Evolutionary conservation across 2,329 filamentous ascomycete genomes (phyloP).

Genomic region (Alternaria brassicicola): DNA sequence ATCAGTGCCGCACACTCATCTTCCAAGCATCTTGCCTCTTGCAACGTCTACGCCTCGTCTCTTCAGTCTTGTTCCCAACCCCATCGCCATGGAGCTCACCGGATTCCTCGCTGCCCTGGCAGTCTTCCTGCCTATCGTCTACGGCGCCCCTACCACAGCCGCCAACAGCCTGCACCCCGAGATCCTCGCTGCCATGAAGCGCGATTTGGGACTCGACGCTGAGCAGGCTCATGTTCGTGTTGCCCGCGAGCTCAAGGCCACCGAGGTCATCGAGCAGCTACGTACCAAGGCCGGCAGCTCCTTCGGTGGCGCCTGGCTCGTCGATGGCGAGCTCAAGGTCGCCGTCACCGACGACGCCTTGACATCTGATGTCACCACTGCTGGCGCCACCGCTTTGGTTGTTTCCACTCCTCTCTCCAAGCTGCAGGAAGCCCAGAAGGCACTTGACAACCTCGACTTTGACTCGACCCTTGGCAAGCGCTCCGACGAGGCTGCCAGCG

Average conservation of each 20-base stretch:
- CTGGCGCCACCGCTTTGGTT: constrained; percentile 46
- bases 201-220: constrained; percentile 51
- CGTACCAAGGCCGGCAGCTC: constrained; percentile 40
- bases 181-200: constrained; percentile 54
- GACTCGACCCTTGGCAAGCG: constrained; percentile 27
- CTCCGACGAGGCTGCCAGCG: constrained; percentile 27
- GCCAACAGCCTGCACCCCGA: constrained; percentile 49
- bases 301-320: constrained; percentile 51
- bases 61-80: constrained; percentile 30
- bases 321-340: constrained; percentile 48
- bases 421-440: constrained; percentile 48
- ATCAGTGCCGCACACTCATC: constrained; percentile 23
- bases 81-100: constrained; percentile 48
- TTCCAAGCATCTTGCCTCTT: constrained; percentile 32
- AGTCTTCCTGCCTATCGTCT: constrained; percentile 50
- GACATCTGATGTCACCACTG: constrained; percentile 44
- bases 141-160: constrained; percentile 49
- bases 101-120: constrained; percentile 50
- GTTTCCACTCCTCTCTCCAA: constrained; percentile 47
- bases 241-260: constrained; percentile 46
- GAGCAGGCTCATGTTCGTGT: constrained; percentile 50
- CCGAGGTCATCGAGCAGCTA: constrained; percentile 49
- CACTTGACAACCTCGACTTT: constrained; percentile 49
- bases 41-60: constrained; percentile 28
- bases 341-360: constrained; percentile 49